Evolutionary conservation across 164 flowering plant species (phyloP).

Genomic region (Aristolochia californica): DNA sequence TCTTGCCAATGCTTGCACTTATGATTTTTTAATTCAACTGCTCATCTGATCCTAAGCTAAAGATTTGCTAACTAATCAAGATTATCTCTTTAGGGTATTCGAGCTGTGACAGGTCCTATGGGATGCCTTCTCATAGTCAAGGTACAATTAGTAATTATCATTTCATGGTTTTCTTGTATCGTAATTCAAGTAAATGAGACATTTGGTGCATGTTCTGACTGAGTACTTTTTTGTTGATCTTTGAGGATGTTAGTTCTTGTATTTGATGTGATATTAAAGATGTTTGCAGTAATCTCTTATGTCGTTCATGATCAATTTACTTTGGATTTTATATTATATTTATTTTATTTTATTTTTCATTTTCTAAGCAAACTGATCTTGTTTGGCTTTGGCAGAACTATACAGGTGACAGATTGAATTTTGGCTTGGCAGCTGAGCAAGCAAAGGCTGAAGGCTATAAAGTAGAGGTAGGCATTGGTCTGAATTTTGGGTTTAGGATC

Average conservation of each 20-base stretch:
- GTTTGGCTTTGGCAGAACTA: constrained; percentile 50
- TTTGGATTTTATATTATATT: neutral
- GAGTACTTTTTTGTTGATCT: neutral
- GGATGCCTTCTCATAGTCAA: constrained; percentile 92
- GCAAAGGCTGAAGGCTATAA: constrained; percentile 93
- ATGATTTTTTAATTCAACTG: neutral
- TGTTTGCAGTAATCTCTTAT: neutral
- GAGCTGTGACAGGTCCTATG: constrained; percentile 90
- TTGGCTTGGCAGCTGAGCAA: constrained; percentile 96
- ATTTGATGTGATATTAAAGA: too few species aligned
- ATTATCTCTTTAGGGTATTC: constrained; percentile 61
- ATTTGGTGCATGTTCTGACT: neutral
- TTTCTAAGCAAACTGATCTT: neutral
- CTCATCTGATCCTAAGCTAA: neutral
- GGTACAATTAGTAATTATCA: constrained; percentile 29
- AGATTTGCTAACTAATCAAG: constrained; percentile 3
- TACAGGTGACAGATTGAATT: constrained; percentile 93
- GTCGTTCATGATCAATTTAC: neutral
- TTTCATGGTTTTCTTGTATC: neutral
- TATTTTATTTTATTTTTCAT: neutral
- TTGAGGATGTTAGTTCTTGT: too few species aligned
- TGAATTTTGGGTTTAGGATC: neutral
- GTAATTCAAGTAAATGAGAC: neutral
- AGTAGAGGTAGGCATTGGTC: constrained; percentile 56
- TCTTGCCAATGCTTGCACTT: neutral